Evolutionary conservation across 208 protist genomes (phyloP).

Genomic region (Phytomonas sp.): DNA sequence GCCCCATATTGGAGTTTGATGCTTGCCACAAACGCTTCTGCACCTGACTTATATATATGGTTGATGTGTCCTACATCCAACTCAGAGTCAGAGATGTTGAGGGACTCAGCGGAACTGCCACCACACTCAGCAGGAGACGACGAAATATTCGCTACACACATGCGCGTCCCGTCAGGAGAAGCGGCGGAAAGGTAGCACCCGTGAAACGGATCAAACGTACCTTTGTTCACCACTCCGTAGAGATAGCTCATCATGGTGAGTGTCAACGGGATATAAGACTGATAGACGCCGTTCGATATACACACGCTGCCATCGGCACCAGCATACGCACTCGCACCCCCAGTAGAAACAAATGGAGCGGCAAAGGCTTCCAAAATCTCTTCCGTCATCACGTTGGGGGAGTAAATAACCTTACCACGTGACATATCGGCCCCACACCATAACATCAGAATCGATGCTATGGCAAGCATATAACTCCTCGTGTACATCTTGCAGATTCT

Average conservation of each 20-base stretch:
- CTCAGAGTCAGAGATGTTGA: neutral
- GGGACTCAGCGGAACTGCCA: constrained; percentile 10
- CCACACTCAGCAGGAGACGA: constrained; percentile 18
- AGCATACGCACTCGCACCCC: neutral
- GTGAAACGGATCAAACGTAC: constrained; percentile 14
- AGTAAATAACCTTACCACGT: neutral
- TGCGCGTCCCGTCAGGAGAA: neutral
- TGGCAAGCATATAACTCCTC: neutral
- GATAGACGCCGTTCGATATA: neutral
- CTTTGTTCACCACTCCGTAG: neutral
- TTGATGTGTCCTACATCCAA: neutral
- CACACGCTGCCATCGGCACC: neutral
- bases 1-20: constrained; percentile 5
- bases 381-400: neutral
- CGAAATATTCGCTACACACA: constrained; percentile 14
- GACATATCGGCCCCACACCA: neutral
- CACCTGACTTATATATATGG: constrained; percentile 7
- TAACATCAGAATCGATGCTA: neutral
- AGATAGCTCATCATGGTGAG: neutral
- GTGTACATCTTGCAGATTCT: neutral
- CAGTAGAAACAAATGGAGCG: neutral
- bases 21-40: constrained; percentile 16
- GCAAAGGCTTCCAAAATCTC: neutral
- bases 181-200: constrained; percentile 16
- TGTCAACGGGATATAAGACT: neutral